Conservation (phyloP, 2,329 filamentous ascomycete genomes). For the Pseudocercospora macadamiae region DNA sequence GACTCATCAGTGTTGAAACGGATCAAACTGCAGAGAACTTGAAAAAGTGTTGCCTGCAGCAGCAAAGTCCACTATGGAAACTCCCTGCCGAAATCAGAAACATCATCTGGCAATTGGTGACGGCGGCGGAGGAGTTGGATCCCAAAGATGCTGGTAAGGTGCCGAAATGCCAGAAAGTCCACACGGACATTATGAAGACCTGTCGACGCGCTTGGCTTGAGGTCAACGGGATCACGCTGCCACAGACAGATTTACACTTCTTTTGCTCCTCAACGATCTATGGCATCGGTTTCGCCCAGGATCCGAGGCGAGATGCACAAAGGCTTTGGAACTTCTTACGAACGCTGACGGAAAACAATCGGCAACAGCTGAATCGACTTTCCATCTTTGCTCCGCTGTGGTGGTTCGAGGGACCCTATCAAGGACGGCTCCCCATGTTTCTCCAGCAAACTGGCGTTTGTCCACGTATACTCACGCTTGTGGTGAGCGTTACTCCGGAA, state of each 20-base stretch:
- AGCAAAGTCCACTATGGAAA: constrained; percentile 20
- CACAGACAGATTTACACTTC: constrained; percentile 32
- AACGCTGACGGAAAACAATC: background rate
- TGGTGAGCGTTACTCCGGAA: constrained; percentile 1
- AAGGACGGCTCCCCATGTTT: background rate
- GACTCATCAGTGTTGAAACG: background rate
- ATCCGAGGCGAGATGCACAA: background rate
- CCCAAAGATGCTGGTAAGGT: constrained; percentile 31
- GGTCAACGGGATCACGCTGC: constrained; percentile 34
- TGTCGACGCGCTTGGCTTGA: constrained; percentile 44
- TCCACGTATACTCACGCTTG: background rate
- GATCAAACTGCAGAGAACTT: constrained; percentile 2
- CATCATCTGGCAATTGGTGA: constrained; percentile 39
- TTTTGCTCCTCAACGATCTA: background rate
- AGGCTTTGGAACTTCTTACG: background rate
- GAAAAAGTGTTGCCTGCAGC: constrained; percentile 17
- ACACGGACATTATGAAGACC: constrained; percentile 37
- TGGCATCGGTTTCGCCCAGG: background rate
- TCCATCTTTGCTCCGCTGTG: background rate
- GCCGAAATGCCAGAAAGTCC: background rate
- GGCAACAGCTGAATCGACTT: background rate
- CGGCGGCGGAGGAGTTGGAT: constrained; percentile 33
- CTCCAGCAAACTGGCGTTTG: background rate
- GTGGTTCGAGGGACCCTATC: background rate
- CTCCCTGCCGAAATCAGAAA: constrained; percentile 29